Conservation (phyloP, 2,329 filamentous ascomycete species). For the Aspergillus tamarii region DNA sequence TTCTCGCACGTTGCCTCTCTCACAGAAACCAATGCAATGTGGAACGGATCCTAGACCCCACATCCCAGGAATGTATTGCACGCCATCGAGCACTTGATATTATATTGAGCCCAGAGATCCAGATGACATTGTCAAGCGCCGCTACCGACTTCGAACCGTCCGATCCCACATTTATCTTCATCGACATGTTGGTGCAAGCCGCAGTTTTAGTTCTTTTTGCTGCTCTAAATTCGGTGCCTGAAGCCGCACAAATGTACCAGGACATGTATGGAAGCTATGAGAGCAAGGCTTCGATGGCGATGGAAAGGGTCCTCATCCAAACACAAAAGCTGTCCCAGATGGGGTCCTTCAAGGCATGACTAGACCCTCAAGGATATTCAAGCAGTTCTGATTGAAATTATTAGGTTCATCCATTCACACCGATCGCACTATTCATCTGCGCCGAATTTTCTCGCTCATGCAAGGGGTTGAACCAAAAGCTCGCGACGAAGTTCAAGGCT, state of each 20-base stretch:
- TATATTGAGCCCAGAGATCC: background rate
- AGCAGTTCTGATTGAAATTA: background rate
- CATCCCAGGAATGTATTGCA: background rate
- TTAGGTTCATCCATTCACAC: background rate
- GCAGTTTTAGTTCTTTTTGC: background rate
- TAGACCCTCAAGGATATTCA: background rate
- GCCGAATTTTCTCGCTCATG: background rate
- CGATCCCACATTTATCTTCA: background rate
- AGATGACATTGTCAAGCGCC: background rate
- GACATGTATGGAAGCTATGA: background rate
- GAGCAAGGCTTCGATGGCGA: background rate
- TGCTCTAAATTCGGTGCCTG: background rate
- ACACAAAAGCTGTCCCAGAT: background rate
- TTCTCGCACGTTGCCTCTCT: background rate
- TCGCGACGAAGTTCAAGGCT: background rate
- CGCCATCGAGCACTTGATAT: background rate
- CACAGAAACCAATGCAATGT: background rate
- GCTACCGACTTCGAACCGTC: background rate
- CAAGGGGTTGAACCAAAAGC: background rate
- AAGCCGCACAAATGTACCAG: background rate
- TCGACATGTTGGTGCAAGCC: background rate
- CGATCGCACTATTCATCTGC: background rate
- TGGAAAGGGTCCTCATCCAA: background rate
- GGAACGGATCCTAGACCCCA: background rate
- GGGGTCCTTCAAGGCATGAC: background rate